A percentile compares a stretch with the other conserved stretches of the same genome.
Evolutionary conservation across 2,329 filamentous ascomycete genomes (phyloP).

Genomic region (Colletotrichum orbiculare): DNA sequence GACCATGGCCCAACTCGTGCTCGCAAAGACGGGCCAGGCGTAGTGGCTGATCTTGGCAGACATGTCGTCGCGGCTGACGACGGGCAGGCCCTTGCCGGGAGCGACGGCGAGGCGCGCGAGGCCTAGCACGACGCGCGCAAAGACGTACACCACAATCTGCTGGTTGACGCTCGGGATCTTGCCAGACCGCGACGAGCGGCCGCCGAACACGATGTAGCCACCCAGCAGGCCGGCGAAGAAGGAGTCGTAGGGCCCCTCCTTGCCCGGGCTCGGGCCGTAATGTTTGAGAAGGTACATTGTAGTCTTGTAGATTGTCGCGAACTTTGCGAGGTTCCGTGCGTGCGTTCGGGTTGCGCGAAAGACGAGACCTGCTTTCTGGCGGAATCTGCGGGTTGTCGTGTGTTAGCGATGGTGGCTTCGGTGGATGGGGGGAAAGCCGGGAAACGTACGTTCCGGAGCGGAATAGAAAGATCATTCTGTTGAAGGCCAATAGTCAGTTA

Average conservation of each 20-base stretch:
- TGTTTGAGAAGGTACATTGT: conserved; percentile 80
- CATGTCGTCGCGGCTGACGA: conserved; percentile 60
- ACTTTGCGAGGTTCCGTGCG: conserved; percentile 90
- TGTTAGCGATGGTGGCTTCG: conserved; percentile 12
- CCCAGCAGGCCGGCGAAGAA: conserved; percentile 90
- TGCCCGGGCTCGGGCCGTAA: conserved; percentile 66
- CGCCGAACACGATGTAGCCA: conserved; percentile 92
- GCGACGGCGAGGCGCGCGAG: conserved; percentile 86
- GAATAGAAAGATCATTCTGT: conserved; percentile 95
- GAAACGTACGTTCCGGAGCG: conserved; percentile 83
- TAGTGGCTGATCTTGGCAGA: conserved; percentile 68
- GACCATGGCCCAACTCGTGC: conserved; percentile 88
- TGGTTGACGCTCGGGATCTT: conserved; percentile 85
- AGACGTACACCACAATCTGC: conserved; percentile 98
- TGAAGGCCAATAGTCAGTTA: conserved; percentile 1
- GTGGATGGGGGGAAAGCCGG: conserved; percentile 8
- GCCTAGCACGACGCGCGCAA: conserved; percentile 88
- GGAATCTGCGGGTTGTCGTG: conserved; percentile 62
- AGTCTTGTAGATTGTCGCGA: conserved; percentile 90
- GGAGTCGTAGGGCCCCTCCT: conserved; percentile 80
- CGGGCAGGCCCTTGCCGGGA: conserved; percentile 62
- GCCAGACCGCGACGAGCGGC: conserved; percentile 69
- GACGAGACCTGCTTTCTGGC: conserved; percentile 81
- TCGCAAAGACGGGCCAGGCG: conserved; percentile 94
- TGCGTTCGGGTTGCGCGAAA: conserved; percentile 90